Base-by-base conservation (phyloP, 2,329 filamentous ascomycete species). In the Fusarium tricinctum region DNA sequence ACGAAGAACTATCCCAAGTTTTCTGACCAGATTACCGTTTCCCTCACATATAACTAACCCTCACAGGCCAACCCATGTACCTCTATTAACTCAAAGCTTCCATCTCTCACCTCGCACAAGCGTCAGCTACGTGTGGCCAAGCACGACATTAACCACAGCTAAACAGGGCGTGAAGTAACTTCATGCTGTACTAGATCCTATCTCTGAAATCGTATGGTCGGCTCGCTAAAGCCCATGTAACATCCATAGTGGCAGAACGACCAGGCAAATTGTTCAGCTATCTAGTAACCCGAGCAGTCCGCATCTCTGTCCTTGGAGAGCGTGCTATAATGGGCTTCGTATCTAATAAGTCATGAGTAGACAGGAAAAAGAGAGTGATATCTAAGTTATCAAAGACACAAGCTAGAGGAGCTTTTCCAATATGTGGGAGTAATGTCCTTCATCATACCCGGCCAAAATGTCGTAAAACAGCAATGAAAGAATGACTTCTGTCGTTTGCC, bases 291-390 rank as follows among this genome's bases (percentile, higher is more conserved):
- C 10, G 13, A 39, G 17, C 23, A 30, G 23, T 49, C 38, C 33
- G 22, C n/a, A 30, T 39, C 32, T 20, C n/a, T 19, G 20, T 5
- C 48, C 26, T n/a, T 33, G 35, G 15, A 28, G 17, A 60, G 20
- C 17, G 15, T 22, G 33, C 12, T 40, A 19, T 22, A 2, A 8
- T 14, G 23, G 14, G 26, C 10, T 68, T 52, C 13, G 44, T 59
- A 70, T 69, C 62, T 70, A 69, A 42, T 58, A 63, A 45, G 52
- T 42, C 19, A 43, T 40, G 22, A 30, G 8, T 28, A 40, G 49
- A 46, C 22, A 58, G 26, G 14, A 62, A 49, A 50, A 66, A 33
- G 45, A 50, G 56, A 67, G 66, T 63, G 47, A 53, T 63, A 69
- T 70, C 66, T 69, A 69, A n/a, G 28, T 40, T 59, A 33, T 30